Percentiles rank a stretch among this genome's conserved stretches.
phyloP scores from a whole-genome alignment of 2,329 filamentous ascomycete genomes.

The Colletotrichum sp. region DNA sequence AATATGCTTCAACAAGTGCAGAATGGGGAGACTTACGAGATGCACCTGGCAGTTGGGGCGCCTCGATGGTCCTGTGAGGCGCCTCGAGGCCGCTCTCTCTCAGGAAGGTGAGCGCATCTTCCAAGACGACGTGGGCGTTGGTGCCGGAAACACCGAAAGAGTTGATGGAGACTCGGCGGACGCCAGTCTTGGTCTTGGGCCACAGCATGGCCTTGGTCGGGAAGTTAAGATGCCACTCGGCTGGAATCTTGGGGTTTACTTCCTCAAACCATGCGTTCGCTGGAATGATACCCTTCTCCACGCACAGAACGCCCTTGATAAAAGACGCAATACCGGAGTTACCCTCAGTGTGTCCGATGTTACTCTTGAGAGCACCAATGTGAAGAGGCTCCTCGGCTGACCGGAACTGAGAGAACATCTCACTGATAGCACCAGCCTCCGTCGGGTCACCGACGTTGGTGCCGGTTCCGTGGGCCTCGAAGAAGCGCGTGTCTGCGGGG shows the following conservation, averaged over 20 bases:
- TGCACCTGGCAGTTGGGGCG: not conserved
- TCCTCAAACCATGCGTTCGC: conserved; percentile 25
- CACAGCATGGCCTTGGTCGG: conserved; percentile 26
- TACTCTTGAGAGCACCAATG: not conserved
- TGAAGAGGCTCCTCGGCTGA: not conserved
- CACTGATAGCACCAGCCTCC: not conserved
- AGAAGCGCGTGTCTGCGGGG: conserved; percentile 32
- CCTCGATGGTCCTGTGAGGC: not conserved
- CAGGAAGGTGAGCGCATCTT: not conserved
- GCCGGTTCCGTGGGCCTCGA: conserved; percentile 36
- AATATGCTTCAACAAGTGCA: not conserved
- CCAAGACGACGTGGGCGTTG: not conserved
- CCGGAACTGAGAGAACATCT: not conserved
- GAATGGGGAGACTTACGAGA: accelerated
- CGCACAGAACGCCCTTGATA: not conserved
- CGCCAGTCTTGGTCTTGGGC: conserved; percentile 33
- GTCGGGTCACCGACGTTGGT: not conserved
- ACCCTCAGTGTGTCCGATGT: not conserved
- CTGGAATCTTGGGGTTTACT: conserved; percentile 30
- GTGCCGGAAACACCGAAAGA: not conserved
- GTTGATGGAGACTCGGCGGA: conserved; percentile 57
- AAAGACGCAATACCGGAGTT: not conserved
- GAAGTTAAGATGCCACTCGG: conserved; percentile 31
- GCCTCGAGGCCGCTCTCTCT: not conserved
- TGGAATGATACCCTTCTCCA: not conserved